phyloP scores from a whole-genome alignment of 2,329 filamentous ascomycete genomes.

The Chrysosporium queenslandicum region DNA sequence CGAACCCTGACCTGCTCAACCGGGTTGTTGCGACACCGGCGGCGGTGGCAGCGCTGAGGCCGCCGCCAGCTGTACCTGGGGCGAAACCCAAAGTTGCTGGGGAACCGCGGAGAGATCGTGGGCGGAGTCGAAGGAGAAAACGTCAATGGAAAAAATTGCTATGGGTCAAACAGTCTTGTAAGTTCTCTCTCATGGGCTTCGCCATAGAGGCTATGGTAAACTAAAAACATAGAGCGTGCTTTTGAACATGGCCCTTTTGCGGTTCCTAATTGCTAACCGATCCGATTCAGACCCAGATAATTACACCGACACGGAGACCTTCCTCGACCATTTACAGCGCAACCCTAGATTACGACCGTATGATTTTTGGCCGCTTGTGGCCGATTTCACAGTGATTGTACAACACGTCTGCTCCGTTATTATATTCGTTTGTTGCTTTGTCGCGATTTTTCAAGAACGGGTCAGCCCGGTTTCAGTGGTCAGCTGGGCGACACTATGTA shows the following conservation, averaged over 20 bases:
- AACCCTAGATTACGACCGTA: conserved; percentile 91
- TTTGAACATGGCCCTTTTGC: not conserved
- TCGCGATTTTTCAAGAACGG: conserved; percentile 75
- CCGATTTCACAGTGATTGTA: conserved; percentile 90
- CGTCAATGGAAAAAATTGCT: conserved; percentile 87
- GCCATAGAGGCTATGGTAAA: conserved; percentile 42
- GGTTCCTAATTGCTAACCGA: not conserved
- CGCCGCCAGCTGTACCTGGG: conserved; percentile 33
- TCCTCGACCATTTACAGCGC: conserved; percentile 87
- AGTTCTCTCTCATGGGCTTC: conserved; percentile 52
- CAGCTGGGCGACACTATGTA: conserved; percentile 70
- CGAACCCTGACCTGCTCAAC: conserved; percentile 32
- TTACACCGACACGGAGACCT: conserved; percentile 93
- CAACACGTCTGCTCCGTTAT: conserved; percentile 93
- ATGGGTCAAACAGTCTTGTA: conserved; percentile 95
- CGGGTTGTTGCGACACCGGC: conserved; percentile 35
- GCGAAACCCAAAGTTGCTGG: conserved; percentile 26
- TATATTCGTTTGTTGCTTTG: conserved; percentile 90
- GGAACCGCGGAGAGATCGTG: conserved; percentile 43
- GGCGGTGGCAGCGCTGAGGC: conserved; percentile 34
- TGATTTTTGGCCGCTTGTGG: conserved; percentile 94
- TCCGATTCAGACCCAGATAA: conserved; percentile 75
- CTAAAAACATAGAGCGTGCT: not conserved
- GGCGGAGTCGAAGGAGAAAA: conserved; percentile 55
- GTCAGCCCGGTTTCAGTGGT: conserved; percentile 87